Evolutionary conservation across 23 red algal species (phyloP).

Genomic region (Gracilaria gracilis): DNA sequence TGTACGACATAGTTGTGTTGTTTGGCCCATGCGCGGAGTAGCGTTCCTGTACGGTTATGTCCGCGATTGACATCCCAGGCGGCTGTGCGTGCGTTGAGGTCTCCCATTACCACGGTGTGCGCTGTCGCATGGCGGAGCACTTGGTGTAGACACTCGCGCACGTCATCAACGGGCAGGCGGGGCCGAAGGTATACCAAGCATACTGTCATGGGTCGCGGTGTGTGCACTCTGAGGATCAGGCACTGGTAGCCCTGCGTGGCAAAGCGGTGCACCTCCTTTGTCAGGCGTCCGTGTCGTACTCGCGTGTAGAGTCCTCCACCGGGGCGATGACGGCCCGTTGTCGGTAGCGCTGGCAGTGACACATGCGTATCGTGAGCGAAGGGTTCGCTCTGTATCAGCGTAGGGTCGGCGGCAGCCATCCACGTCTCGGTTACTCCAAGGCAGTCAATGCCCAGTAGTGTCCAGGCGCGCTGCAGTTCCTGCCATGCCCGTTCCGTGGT

Average conservation of each 20-base stretch:
- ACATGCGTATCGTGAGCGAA: background rate
- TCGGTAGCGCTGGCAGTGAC: background rate
- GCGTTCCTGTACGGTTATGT: background rate
- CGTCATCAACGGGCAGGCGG: too few relatives aligned
- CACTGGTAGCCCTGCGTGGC: background rate
- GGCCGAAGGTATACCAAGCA: background rate
- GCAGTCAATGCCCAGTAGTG: background rate
- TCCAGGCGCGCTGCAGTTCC: background rate
- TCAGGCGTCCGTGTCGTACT: background rate
- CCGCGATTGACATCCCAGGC: background rate
- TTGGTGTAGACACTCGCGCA: background rate
- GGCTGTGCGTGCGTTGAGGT: conserved; percentile 4
- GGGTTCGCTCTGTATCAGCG: background rate
- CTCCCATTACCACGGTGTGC: conserved; percentile 4
- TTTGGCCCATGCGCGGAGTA: background rate
- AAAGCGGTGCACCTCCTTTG: background rate
- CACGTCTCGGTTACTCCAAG: background rate
- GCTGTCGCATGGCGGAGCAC: background rate
- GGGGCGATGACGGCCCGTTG: background rate
- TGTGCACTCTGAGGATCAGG: background rate
- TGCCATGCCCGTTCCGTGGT: background rate
- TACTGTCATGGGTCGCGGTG: background rate
- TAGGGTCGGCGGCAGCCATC: background rate
- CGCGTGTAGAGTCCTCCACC: background rate
- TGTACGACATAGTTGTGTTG: background rate